These are phyloP conservation scores for Hypoxylon sp. DNA, from an alignment of 2,329 filamentous ascomycete species.

Conservation along the genomic window DNA sequence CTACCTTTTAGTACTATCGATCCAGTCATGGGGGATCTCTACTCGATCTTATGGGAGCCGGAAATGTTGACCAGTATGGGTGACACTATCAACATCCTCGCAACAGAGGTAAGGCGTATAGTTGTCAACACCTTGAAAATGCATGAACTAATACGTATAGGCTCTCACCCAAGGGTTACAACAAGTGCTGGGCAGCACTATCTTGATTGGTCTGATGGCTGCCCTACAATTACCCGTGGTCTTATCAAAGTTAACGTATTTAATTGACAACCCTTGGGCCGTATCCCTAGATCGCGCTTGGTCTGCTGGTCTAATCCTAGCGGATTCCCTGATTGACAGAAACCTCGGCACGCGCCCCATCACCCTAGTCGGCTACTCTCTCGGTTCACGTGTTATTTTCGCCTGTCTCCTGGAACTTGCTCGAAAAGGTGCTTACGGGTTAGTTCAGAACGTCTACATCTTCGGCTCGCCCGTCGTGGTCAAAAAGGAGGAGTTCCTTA, in stretches of 20 bases:
- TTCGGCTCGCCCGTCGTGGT: constrained; percentile 94
- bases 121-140: background rate
- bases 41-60: constrained; percentile 97
- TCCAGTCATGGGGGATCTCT: constrained; percentile 97
- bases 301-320: constrained; percentile 89
- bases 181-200: constrained; percentile 91
- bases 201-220: constrained; percentile 91
- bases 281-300: constrained; percentile 95
- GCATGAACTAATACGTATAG: constrained; percentile 62
- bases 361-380: constrained; percentile 93
- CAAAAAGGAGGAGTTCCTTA: constrained; percentile 90
- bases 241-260: constrained; percentile 91
- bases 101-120: constrained; percentile 81
- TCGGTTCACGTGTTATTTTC: constrained; percentile 93
- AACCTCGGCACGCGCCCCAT: constrained; percentile 93
- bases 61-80: constrained; percentile 99
- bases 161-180: constrained; percentile 96
- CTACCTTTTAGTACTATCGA: constrained; percentile 97
- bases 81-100: constrained; percentile 97
- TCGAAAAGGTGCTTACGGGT: constrained; percentile 83
- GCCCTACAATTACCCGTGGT: constrained; percentile 93
- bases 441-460: constrained; percentile 95
- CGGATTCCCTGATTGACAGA: constrained; percentile 91
- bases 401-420: constrained; percentile 90
- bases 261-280: constrained; percentile 98